Evolutionary conservation across 192 early-diverging fungal species (phyloP).

Genomic region (Mortierella hygrophila): DNA sequence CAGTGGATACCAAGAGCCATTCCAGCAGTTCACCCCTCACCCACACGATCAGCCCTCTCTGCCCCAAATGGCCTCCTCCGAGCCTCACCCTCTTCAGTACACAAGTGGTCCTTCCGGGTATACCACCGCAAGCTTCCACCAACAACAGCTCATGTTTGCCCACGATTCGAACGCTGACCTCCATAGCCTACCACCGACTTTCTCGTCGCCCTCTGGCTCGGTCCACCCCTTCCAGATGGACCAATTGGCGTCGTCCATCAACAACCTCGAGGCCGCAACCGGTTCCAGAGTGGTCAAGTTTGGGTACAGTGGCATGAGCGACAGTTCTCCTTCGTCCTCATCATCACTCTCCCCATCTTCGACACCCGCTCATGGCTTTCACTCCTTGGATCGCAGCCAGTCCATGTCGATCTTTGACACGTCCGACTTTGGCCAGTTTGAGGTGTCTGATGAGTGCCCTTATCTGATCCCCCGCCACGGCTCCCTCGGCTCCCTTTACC

Average conservation of each 20-base stretch:
- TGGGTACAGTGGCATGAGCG: background rate
- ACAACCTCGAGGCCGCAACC: conserved; percentile 28
- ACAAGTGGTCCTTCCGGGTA: background rate
- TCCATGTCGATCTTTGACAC: conserved; percentile 25
- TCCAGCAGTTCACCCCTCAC: conserved; percentile 20
- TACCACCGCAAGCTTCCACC: background rate
- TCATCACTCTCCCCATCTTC: conserved; percentile 12
- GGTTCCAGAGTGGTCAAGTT: background rate
- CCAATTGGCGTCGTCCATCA: conserved; percentile 32
- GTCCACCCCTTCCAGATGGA: conserved; percentile 48
- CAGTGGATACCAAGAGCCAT: background rate
- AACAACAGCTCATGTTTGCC: background rate
- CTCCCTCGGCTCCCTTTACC: conserved; percentile 40
- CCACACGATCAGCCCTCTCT: conserved; percentile 15
- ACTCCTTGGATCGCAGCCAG: conserved; percentile 22
- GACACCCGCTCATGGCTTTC: background rate
- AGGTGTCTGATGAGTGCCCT: conserved; percentile 22
- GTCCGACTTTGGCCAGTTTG: conserved; percentile 8
- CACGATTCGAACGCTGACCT: background rate
- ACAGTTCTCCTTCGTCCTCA: background rate
- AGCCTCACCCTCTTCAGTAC: background rate
- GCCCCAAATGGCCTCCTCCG: conserved; percentile 1
- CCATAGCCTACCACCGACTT: background rate
- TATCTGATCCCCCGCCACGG: conserved; percentile 30
- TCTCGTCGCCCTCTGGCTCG: background rate